Evolutionary conservation across 768 basidiomycete species (phyloP).

Genomic region (Boletus vermiculosoides): DNA sequence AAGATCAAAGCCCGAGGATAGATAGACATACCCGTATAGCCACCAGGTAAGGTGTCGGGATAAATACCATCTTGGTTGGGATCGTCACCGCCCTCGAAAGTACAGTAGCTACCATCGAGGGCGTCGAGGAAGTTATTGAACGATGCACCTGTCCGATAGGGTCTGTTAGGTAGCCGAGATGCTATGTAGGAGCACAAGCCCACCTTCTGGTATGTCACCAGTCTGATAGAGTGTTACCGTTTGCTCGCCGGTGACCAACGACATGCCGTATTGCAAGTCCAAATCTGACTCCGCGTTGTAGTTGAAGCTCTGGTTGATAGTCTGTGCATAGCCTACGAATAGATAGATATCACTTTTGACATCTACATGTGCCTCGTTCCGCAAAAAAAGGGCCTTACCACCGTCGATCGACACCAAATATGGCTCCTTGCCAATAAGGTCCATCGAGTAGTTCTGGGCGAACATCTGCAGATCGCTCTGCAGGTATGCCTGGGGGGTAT

Average conservation of each 20-base stretch:
- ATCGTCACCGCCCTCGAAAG: conserved; percentile 38
- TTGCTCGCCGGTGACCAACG: conserved; percentile 29
- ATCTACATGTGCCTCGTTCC: background rate
- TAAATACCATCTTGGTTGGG: conserved; percentile 26
- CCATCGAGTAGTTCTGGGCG: conserved; percentile 20
- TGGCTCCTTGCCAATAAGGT: conserved; percentile 28
- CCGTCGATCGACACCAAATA: conserved; percentile 36
- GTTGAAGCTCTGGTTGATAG: conserved; percentile 6
- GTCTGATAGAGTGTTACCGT: conserved; percentile 34
- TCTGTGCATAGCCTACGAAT: conserved; percentile 28
- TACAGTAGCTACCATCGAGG: conserved; percentile 38
- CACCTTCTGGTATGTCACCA: conserved; percentile 30
- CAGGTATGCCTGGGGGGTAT: conserved; percentile 33
- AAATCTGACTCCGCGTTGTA: conserved; percentile 33
- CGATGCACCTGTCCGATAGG: conserved; percentile 25
- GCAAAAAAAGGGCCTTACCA: conserved; percentile 18
- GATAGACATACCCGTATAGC: conserved; percentile 17
- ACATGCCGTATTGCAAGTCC: conserved; percentile 35
- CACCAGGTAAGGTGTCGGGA: conserved; percentile 23
- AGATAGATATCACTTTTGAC: background rate
- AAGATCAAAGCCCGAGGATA: too few relatives aligned
- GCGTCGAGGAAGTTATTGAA: conserved; percentile 42
- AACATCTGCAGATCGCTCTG: conserved; percentile 35
- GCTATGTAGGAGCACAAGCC: background rate
- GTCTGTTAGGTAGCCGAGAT: background rate